Evolutionary conservation across 1,284 basidiomycete genomes (phyloP).

Genomic region (Tilletia indica): DNA sequence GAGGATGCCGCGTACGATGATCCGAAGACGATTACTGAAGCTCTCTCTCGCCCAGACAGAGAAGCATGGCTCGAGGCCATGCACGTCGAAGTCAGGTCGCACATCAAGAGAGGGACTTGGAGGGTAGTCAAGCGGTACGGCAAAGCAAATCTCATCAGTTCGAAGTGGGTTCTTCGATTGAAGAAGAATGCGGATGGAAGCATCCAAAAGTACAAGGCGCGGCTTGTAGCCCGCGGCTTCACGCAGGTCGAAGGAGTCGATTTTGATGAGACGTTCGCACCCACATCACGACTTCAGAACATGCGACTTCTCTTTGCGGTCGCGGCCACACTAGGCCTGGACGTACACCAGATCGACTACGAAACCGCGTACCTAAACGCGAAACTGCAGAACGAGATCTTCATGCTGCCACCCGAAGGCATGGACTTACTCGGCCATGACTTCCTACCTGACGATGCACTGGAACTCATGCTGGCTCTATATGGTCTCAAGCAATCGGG

Average conservation of each 20-base stretch:
- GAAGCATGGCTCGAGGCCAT: background rate
- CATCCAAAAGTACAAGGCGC: slow-evolving; percentile 20
- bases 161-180: slow-evolving; percentile 20
- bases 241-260: slow-evolving; percentile 21
- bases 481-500: slow-evolving; percentile 10
- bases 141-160: slow-evolving; percentile 14
- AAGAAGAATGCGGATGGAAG: slow-evolving; percentile 14
- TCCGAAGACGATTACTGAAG: background rate
- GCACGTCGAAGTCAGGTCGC: background rate
- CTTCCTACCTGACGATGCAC: background rate
- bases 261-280: slow-evolving; percentile 23
- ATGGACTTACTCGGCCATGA: background rate
- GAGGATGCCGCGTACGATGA: background rate
- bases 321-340: background rate
- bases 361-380: slow-evolving; percentile 14
- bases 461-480: background rate
- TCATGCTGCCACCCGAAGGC: background rate
- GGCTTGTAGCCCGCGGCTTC: slow-evolving; percentile 21
- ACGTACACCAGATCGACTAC: slow-evolving; percentile 14
- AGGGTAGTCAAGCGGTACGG: background rate
- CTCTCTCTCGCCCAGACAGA: background rate
- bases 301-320: background rate
- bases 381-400: slow-evolving; percentile 3
- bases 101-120: background rate
- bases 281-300: slow-evolving; percentile 10